Evolutionary conservation across 1,284 basidiomycete genomes (phyloP), one percentile per base, ranked within the genome.

Genomic region (Agaricales sp.): DNA sequence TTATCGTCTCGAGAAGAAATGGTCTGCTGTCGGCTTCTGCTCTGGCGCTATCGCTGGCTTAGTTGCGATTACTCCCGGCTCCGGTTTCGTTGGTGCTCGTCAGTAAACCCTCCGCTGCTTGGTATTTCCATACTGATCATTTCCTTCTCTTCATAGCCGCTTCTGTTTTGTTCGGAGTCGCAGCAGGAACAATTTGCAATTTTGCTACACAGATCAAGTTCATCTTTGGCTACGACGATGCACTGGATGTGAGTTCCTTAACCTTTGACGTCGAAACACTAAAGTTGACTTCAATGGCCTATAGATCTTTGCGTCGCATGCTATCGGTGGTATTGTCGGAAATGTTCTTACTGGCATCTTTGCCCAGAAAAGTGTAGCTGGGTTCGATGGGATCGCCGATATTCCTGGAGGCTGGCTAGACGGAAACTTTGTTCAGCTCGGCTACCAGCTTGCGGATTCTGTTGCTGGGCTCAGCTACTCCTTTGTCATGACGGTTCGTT

Each of bases 121-220:
- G 8, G n/a, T 26, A 19, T 14, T 46, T 19, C 19, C 39, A 21
- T 47, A 16, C 14, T 22, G 22, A 21, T 45, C 21, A 22, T n/a
- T 24, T 26, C 4, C 20, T 24, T 6, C 24, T 21, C 8, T 30
- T 18, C 37, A 41, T 57, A 80, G 76, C 88, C 20, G 88, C 92
- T 2, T 73, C 92, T 11, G 80, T 94, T 6, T 74, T 84, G 0
- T 94, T 92, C 60, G 93, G 95, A 48, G 75, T 95, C 60, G 67
- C 93, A 58, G 87, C 84, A 2, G 93, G 87, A 22, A 82, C 87
- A 0, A 66, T 80, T 1, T 93, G 89, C 72, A 98, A 98, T 71
- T 96, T 92, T 61, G 91, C 88, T 14, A 98, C 94, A 18, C 89
- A 93, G 63, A 76, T 98, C 68, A 98, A 97, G 67, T 89, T 86